These are phyloP conservation scores for Penicillium hesseltinei DNA, from an alignment of 2,329 filamentous ascomycete species.

Conservation along the genomic window DNA sequence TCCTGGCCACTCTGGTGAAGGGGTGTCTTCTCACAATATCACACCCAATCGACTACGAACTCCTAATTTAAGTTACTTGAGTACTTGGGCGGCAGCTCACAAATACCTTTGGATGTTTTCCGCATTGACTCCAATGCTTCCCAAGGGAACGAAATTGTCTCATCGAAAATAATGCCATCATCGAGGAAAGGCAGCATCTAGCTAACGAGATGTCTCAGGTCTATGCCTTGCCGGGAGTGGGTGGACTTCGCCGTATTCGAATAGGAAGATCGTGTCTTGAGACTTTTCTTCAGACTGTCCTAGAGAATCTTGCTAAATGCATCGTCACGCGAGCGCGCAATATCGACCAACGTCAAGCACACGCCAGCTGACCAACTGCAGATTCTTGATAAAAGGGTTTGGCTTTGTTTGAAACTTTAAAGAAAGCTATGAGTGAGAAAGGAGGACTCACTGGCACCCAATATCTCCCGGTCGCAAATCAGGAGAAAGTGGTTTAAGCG, in stretches of 20 bases:
- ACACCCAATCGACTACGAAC: too few relatives aligned
- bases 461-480: not conserved
- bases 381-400: not conserved
- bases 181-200: not conserved
- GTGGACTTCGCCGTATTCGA: not conserved
- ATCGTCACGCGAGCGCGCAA: constrained; percentile 15
- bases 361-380: not conserved
- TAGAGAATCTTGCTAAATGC: constrained; percentile 12
- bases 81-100: not conserved
- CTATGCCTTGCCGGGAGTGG: not conserved
- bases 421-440: not conserved
- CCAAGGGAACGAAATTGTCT: constrained; percentile 14
- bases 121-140: not conserved
- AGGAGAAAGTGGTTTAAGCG: not conserved
- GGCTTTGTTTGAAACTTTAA: not conserved
- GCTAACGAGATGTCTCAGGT: constrained; percentile 15
- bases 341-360: not conserved
- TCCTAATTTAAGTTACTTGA: not conserved
- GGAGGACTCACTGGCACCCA: not conserved
- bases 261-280: constrained; percentile 16
- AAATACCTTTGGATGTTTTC: not conserved
- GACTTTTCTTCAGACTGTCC: constrained; percentile 3
- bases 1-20: constrained; percentile 15
- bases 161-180: not conserved
- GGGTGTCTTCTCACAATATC: constrained; percentile 1